phyloP scores from a whole-genome alignment of 2,329 filamentous ascomycete genomes.

The Colletotrichum theobromicola region DNA sequence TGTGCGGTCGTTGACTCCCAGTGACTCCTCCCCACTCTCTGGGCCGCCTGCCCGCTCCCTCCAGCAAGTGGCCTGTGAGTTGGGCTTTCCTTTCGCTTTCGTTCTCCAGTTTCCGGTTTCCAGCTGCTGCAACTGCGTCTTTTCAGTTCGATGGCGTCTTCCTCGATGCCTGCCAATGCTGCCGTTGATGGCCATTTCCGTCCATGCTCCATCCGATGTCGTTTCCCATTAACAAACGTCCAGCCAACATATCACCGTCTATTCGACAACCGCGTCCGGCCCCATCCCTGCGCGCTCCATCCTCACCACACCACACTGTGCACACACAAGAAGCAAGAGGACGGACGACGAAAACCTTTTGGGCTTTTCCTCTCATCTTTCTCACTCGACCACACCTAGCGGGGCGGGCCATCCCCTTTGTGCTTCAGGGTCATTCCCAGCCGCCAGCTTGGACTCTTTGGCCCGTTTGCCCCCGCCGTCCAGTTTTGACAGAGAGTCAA shows the following conservation, averaged over 20 bases:
- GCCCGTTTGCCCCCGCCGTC: background rate
- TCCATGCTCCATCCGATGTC: background rate
- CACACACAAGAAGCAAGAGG: no score
- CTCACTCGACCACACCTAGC: background rate
- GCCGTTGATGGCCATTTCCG: background rate
- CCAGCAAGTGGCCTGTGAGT: background rate
- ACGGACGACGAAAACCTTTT: background rate
- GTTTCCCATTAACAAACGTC: background rate
- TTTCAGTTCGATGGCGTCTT: background rate
- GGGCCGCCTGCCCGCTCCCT: background rate
- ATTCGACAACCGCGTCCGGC: background rate
- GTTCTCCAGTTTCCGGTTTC: background rate
- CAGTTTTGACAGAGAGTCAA: background rate
- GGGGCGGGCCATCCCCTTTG: slow-evolving; percentile 7
- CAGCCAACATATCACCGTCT: background rate
- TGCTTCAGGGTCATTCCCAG: background rate
- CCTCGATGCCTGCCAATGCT: background rate
- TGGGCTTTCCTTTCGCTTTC: background rate
- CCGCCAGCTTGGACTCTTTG: background rate
- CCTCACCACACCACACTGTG: background rate
- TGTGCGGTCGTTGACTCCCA: background rate
- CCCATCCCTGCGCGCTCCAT: background rate
- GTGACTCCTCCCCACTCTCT: background rate
- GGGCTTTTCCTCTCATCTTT: slow-evolving; percentile 1
- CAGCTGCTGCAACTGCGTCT: background rate